Conservation (phyloP, 2,329 filamentous ascomycete genomes). For the Penicillium sp. region DNA sequence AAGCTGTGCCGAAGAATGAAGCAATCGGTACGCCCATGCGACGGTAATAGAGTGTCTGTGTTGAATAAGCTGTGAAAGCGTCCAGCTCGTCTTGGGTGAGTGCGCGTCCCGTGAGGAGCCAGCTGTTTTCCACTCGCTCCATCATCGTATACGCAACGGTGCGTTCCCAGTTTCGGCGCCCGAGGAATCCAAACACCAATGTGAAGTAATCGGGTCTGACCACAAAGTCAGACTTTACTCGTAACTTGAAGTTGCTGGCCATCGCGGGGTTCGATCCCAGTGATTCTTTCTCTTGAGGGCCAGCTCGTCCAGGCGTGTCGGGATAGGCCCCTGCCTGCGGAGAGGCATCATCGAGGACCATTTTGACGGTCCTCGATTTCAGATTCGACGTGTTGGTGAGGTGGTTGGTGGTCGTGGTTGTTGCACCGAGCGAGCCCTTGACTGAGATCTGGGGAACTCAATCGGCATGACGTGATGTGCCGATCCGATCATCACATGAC, state of each 20-base stretch:
- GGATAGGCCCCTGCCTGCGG: slow-evolving; percentile 10
- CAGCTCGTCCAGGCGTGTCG: slow-evolving; percentile 2
- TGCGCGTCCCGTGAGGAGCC: slow-evolving; percentile 20
- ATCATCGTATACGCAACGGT: slow-evolving; percentile 2
- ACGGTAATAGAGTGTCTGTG: slow-evolving; percentile 17
- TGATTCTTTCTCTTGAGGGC: slow-evolving; percentile 1
- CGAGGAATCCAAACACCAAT: slow-evolving; percentile 25
- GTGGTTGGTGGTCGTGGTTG: neutral
- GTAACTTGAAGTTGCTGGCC: slow-evolving; percentile 11
- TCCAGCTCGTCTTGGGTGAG: slow-evolving; percentile 34
- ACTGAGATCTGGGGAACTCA: neutral
- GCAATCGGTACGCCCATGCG: slow-evolving; percentile 19
- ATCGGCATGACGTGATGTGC: slow-evolving; percentile 10
- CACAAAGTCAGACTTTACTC: slow-evolving; percentile 22
- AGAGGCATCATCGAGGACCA: slow-evolving; percentile 20
- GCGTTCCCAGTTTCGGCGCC: slow-evolving; percentile 15
- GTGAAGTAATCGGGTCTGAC: slow-evolving; percentile 22
- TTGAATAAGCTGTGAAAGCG: slow-evolving; percentile 21
- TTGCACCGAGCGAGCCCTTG: neutral
- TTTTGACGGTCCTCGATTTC: neutral
- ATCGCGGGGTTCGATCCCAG: slow-evolving; percentile 9
- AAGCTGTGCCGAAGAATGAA: slow-evolving; percentile 6
- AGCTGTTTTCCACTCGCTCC: slow-evolving; percentile 17
- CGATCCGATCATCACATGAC: slow-evolving; percentile 5
- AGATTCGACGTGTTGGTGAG: neutral